Evolutionary conservation across 257 asterid species (phyloP), one percentile per base, ranked within the genome.

Genomic region (Parsonsia alboflavescens): DNA sequence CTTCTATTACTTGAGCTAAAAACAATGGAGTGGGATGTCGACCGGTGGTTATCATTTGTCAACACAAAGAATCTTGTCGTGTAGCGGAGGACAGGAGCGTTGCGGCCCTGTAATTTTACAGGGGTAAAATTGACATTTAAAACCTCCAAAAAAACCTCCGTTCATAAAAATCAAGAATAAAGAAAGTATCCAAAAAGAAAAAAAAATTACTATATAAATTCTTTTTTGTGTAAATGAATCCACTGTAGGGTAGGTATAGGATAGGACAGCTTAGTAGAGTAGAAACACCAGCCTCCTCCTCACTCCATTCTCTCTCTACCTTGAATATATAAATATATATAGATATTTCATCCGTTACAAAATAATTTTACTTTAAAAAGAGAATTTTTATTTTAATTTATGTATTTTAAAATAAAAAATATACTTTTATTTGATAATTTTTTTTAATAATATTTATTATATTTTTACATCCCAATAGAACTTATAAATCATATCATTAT

Each of bases 251-350:
- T 84, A 84, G 92, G 91, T 83, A 72, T 81, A 78, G 84, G 87
- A 79, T 80, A 85, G 87, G 91, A 80, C 87, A 86, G 86, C 86
- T 77, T 83, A 77, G 82, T 80, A 74, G 78, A 72, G 83, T 80
- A 72, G 70, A 79, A 45, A 77, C 53, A 73, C 79, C 54, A 72
- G 77, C 53, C 6, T 42, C 28, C 54, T 71, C 19, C 24, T 11
- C 2, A 10, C 3, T 3, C 26, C 33, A 36, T 42, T 71, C 65
- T 53, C 19, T 71, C 30, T 71, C 21, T 28, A 22, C 6, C 68
- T 57, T 72, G 56, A 72, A 44, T 22, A 72, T 41, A 42, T 3
- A 24, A n/a, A n/a, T n/a, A n/a, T n/a, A n/a, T n/a, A n/a, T n/a
- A n/a, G n/a, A n/a, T n/a, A n/a, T n/a, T n/a, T n/a, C n/a, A n/a